Evolutionary conservation across 2,329 filamentous ascomycete genomes (phyloP), one percentile per base, ranked within the genome.

Genomic region (Cryphonectria naterciae): DNA sequence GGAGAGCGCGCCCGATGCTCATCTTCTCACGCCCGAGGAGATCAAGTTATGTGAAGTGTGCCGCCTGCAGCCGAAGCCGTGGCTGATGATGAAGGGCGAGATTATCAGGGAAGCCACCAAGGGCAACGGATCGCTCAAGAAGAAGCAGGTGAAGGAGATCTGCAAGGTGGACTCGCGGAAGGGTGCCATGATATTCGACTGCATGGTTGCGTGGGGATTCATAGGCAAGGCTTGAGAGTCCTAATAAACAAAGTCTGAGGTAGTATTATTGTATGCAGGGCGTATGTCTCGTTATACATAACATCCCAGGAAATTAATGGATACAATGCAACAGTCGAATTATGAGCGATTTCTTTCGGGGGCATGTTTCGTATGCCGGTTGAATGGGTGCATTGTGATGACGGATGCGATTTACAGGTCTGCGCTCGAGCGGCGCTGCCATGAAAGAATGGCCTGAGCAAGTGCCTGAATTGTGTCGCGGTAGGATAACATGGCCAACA

Each of bases 181-280:
- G 80, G 92, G 93, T 0, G 91, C 92, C 25, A 88, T 93, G 74
- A 89, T 98, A 70, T 98, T 95, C 81, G 96, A 98, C 80, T 98
- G 98, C 79, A 95, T 98, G 83, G 93, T 97, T 73, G 93, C 94
- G 78, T 91, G 91, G 69, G 96, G 95, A 2, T 98, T 95, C 94
- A 91, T 98, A 72, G 92, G 91, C 43, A 96, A 97, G 84, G 92
- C 91, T 37, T 97, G 74, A 64, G 73, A 52, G 28, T n/a, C 25
- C 25, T 10, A 4, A 25, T 13, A 17, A 28, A 43, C 6, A 13
- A 7, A 7, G 22, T 22, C 39, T 22, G 15, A 13, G 60, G 1
- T n/a, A 25, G 1, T n/a, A 25, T 10, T 41, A 10, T 25, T 68
- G 64, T 46, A 49, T 62, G 43, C 22, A n/a, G 22, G 22, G 46